phyloP scores from a whole-genome alignment of 495 filamentous ascomycete species.

The Talaromyces liani region DNA sequence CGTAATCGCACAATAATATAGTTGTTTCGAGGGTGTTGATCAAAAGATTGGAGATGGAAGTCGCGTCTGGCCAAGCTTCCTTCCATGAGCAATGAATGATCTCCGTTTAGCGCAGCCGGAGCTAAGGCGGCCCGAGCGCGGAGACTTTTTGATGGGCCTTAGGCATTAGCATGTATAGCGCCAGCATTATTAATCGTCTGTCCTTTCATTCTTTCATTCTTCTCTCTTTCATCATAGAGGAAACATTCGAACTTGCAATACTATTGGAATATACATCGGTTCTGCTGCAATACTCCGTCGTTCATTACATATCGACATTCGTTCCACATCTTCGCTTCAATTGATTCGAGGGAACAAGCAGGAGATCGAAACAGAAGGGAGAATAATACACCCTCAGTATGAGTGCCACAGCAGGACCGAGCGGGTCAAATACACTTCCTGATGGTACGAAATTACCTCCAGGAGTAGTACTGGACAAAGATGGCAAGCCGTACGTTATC shows the following conservation, averaged over 20 bases:
- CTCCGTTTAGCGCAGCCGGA: not conserved
- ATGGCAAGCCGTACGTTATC: constrained; percentile 84
- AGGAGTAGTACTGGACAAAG: constrained; percentile 78
- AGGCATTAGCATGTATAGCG: not conserved
- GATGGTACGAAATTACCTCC: constrained; percentile 45
- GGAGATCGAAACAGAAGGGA: not conserved
- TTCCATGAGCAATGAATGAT: not conserved
- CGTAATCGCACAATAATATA: not conserved
- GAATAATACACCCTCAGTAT: not conserved
- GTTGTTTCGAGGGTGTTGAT: not conserved
- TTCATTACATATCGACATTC: not conserved
- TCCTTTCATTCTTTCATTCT: not conserved
- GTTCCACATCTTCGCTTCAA: not conserved
- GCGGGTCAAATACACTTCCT: not conserved
- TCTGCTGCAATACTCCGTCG: not conserved
- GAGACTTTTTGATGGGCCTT: not conserved
- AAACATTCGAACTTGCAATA: not conserved
- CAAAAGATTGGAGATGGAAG: not conserved
- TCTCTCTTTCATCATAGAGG: not conserved
- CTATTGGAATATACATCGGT: not conserved
- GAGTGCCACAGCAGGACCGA: not conserved
- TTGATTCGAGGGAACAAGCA: not conserved
- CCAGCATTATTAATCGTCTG: not conserved
- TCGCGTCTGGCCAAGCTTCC: not conserved
- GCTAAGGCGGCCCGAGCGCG: constrained; percentile 2